Base-by-base conservation (phyloP, 2,329 filamentous ascomycete genomes). In the Ambrosiella beaveri region DNA sequence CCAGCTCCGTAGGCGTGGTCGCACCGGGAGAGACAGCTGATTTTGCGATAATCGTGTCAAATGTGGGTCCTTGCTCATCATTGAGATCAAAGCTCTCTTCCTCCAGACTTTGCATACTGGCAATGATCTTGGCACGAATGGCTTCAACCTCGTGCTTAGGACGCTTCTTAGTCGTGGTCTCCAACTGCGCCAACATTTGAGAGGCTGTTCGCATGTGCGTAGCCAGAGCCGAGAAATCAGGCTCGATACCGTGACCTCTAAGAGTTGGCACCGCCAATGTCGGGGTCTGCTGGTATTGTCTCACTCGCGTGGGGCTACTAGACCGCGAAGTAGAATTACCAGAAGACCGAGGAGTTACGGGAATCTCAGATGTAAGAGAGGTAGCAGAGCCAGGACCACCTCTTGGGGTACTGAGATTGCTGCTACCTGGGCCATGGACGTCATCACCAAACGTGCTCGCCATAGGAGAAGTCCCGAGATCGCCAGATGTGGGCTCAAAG, bases 191-290 rank as follows among this genome's bases (percentile, higher is more conserved):
- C 49, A 93, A 74, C 87, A 93, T 93, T 68, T 90, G 86, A 12
- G 87, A 88, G 3, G 87, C 87, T 3, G 86, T 89, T 17, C 87
- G 80, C 86, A 93, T 93, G 67, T 93, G 87, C 11, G 86, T 90
- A 11, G 87, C 88, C 38, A 93, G 71, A 2, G 87, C 87, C 9
- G 85, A 88, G 63, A 91, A 86, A 65, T 93, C 87, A 1, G 85
- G 84, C 66, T 88, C 85, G 27, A 60, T 89, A 85, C 9, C 73
- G 71, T 13, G 77, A 72, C 35, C 73, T 74, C 57, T 55, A n/a
- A 59, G 37, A 27, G 50, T 49, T 7, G 57, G 57, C 27, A 62
- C 76, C 78, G 53, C 7, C 2, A 58, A 38, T 11, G 78, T 74
- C 56, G 75, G 74, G 51, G 74, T 71, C 15, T 77, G 73, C 66